Base-by-base conservation (phyloP, 495 filamentous ascomycete species). In the Penicillium odoratum region DNA sequence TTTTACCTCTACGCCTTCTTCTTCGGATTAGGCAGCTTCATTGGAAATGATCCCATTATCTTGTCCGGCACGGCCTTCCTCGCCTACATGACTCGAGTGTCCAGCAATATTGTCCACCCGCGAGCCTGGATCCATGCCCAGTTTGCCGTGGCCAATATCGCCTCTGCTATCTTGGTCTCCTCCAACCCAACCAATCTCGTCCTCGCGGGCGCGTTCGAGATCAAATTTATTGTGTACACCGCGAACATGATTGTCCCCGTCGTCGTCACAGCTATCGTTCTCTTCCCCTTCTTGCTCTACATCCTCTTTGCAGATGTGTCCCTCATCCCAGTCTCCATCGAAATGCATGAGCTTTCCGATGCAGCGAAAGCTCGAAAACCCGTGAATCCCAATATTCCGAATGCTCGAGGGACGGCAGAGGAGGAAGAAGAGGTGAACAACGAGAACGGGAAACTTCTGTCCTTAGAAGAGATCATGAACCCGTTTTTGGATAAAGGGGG, bases 101-200 rank as follows among this genome's bases (percentile, higher is more conserved):
- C 84, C 4, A 83, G 80, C 73, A 88, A 88, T 63, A 89, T 89
- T 60, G 68, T 78, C 5, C 80, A 86, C 51, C 85, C 85, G 3
- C 70, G 83, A 54, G 86, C 86, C 0, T 89, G 86, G 86, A 87
- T 89, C 33, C 80, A 81, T 58, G 79, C 80, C n/a, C 85, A 89
- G 59, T 89, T 88, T 57, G 81, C 85, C 10, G 67, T 87, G 2
- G 85, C 86, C 30, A 89, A 89, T 56, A 84, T 88, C 56, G 83
- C 80, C 21, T 88, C 86, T 3, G 84, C 85, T 10, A 86, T 88
- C 52, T 74, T 89, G 28, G 86, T 89, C 6, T 88, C 86, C 2
- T 88, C 85, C 7, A 89, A 89, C 54, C 86, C 86, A 3, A 89
- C 86, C 8, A 89, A 89, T 54, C 80, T 89, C 7, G 86, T 89